Percentiles rank a stretch among this genome's conserved stretches.
phyloP scores from a whole-genome alignment of 345 rosid species.

The Moricandia moricandioides region DNA sequence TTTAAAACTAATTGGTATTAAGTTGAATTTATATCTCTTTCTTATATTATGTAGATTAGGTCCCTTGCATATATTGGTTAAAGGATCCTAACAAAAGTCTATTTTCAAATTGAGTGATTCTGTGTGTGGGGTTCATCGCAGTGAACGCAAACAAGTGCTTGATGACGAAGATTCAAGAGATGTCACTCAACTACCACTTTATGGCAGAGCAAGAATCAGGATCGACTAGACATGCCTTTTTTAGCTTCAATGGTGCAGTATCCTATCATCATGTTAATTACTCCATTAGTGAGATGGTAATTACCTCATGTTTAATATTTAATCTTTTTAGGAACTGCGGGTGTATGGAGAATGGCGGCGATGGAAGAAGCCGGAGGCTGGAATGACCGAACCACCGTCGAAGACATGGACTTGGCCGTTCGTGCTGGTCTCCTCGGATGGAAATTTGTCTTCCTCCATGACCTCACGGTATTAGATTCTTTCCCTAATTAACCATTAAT shows the following conservation, averaged over 20 bases:
- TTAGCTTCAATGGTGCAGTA: constrained; percentile 36
- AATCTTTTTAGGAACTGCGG: constrained; percentile 73
- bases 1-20: background rate
- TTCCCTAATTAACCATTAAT: background rate
- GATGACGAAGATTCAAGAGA: constrained; percentile 41
- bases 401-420: constrained; percentile 98
- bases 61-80: background rate
- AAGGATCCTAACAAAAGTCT: background rate
- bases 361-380: constrained; percentile 98
- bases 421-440: constrained; percentile 91
- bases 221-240: constrained; percentile 33
- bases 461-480: constrained; percentile 59
- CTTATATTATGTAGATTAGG: background rate
- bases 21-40: background rate
- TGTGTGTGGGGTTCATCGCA: constrained; percentile 13
- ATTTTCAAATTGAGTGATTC: background rate
- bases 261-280: background rate
- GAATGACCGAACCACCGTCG: constrained; percentile 96
- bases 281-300: too few relatives aligned
- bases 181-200: constrained; percentile 39
- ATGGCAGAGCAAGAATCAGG: constrained; percentile 41
- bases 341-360: constrained; percentile 91
- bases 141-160: constrained; percentile 39
- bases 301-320: too few relatives aligned
- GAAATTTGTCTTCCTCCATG: constrained; percentile 90